phyloP scores from a whole-genome alignment of 2,329 filamentous ascomycete genomes.

The Pestalotiopsis sp. region DNA sequence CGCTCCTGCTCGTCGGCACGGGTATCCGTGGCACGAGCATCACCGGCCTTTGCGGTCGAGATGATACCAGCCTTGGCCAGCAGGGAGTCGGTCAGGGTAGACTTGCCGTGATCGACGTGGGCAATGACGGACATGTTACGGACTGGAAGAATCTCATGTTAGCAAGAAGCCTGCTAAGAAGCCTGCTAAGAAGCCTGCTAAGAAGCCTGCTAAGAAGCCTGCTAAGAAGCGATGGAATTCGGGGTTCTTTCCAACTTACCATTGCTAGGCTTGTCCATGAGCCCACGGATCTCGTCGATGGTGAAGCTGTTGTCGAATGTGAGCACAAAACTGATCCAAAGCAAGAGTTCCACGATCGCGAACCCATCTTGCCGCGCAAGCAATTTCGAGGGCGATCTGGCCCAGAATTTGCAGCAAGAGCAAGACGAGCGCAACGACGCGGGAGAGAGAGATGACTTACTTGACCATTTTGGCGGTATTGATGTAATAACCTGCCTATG shows the following conservation, averaged over 20 bases:
- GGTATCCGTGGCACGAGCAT: constrained; percentile 95
- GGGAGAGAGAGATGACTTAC: constrained; percentile 63
- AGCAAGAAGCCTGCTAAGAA: background rate
- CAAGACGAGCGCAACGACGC: constrained; percentile 22
- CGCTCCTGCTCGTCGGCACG: constrained; percentile 98
- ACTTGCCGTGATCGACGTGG: constrained; percentile 99
- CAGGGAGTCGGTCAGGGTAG: constrained; percentile 98
- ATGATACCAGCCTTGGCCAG: constrained; percentile 99
- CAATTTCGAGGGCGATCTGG: background rate
- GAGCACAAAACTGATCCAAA: constrained; percentile 39
- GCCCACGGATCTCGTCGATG: constrained; percentile 83
- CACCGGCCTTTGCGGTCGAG: constrained; percentile 95
- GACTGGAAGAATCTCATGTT: constrained; percentile 73
- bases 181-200: too few species aligned
- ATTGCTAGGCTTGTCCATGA: constrained; percentile 54
- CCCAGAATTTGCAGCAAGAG: constrained; percentile 11
- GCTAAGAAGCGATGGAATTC: constrained; percentile 38
- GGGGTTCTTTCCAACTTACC: background rate
- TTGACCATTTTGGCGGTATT: constrained; percentile 99
- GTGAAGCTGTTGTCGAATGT: constrained; percentile 79
- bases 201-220: too few species aligned
- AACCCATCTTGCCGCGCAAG: background rate
- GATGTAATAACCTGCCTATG: constrained; percentile 45
- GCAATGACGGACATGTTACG: constrained; percentile 99
- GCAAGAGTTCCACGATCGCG: too few species aligned